These are phyloP conservation scores for Yarrowia osloensis DNA, from an alignment of 805 yeast species.

Conservation along the genomic window DNA sequence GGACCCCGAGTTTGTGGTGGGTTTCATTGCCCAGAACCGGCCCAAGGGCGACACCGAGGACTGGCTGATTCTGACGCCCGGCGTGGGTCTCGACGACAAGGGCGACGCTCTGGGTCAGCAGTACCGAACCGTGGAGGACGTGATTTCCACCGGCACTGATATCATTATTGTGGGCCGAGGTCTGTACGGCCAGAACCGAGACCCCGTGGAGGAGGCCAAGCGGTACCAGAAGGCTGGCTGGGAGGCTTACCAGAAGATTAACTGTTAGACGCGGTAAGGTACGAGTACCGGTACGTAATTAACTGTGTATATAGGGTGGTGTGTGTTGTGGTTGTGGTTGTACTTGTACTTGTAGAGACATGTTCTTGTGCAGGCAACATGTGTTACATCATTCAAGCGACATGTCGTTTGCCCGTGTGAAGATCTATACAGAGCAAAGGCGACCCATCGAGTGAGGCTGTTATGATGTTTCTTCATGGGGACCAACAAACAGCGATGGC, in stretches of 20 bases:
- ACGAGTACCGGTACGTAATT: background rate
- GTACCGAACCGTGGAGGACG: constrained; percentile 88
- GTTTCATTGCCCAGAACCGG: constrained; percentile 90
- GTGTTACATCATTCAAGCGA: too few species aligned
- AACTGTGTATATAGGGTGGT: background rate
- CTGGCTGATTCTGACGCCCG: constrained; percentile 97
- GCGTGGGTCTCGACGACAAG: constrained; percentile 95
- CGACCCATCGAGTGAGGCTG: too few species aligned
- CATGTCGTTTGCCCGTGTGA: too few species aligned
- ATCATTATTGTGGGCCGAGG: constrained; percentile 99
- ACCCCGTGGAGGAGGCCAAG: constrained; percentile 81
- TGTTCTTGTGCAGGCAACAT: too few species aligned
- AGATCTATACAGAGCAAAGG: too few species aligned
- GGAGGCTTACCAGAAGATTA: constrained; percentile 64
- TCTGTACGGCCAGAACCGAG: constrained; percentile 89
- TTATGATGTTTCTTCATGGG: too few species aligned
- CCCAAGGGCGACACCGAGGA: constrained; percentile 80
- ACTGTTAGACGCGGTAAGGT: background rate
- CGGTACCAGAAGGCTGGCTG: constrained; percentile 94
- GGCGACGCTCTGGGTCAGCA: constrained; percentile 97
- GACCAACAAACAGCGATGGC: too few species aligned
- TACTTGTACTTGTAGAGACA: background rate
- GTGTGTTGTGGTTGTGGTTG: too few species aligned
- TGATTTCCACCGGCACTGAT: constrained; percentile 83
- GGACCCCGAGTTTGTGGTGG: constrained; percentile 89